Conservation (phyloP, 176 grass and related monocot genomes). For the Musa troglodytarum region DNA sequence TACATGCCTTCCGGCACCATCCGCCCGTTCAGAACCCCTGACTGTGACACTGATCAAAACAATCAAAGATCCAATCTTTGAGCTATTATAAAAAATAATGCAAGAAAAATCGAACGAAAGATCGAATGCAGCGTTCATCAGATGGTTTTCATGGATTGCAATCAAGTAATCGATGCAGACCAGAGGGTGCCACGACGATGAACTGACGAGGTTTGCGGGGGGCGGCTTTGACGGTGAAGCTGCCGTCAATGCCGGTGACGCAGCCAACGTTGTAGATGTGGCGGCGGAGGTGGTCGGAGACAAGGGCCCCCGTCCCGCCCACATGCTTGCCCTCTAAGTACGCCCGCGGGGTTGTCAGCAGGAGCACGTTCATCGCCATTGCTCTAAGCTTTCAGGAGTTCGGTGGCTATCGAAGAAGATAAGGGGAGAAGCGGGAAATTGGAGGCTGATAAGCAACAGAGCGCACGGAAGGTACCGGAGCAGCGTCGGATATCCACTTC, state of each 20-base stretch:
- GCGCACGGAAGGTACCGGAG: no score
- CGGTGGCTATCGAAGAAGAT: no score
- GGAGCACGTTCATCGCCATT: background rate
- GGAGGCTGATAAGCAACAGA: no score
- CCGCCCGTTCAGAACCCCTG: slow-evolving; percentile 77
- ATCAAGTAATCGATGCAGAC: slow-evolving; percentile 11
- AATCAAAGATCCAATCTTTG: background rate
- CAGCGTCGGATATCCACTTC: no score
- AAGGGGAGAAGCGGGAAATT: no score
- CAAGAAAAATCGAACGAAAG: background rate
- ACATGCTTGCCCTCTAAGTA: slow-evolving; percentile 41
- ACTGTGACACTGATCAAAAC: background rate
- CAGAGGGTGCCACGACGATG: slow-evolving; percentile 85
- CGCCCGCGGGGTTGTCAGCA: slow-evolving; percentile 23
- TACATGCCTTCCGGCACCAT: slow-evolving; percentile 82
- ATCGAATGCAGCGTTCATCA: background rate
- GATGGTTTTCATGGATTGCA: background rate
- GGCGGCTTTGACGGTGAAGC: slow-evolving; percentile 69
- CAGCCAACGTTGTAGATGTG: slow-evolving; percentile 79
- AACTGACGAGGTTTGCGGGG: slow-evolving; percentile 47
- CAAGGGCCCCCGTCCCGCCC: slow-evolving; percentile 56
- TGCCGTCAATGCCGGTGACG: slow-evolving; percentile 69
- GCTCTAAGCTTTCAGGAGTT: background rate
- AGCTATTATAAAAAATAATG: background rate
- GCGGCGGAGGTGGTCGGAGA: slow-evolving; percentile 76